Evolutionary conservation across 2,329 filamentous ascomycete genomes (phyloP), one percentile per base, ranked within the genome.

Genomic region (Xylaria sp.): DNA sequence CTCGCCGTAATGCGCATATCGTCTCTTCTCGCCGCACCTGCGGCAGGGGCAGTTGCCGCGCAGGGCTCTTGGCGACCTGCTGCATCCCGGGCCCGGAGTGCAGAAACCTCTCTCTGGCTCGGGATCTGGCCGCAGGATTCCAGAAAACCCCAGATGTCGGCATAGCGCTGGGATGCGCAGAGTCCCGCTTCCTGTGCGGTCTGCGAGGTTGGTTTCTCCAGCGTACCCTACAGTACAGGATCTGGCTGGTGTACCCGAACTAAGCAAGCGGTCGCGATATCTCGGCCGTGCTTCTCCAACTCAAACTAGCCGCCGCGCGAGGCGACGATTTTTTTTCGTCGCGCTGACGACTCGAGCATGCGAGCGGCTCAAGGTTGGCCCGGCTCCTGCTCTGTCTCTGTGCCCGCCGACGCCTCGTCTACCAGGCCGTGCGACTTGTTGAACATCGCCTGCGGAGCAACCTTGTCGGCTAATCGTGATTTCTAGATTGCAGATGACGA

Each of bases 401-500:
- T 54, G 23, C 31, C 25, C 17, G 31, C 15, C 49, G 15, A 31
- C n/a, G 23, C 43, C 19, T 27, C 44, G 6, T 40, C 54, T 35
- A 13, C n/a, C 35, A 13, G 13, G 44, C 19, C 17, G 27, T 53
- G 13, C 19, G 6, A 1, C 21, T 44, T 6, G 10, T 10, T 4
- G 7, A 15, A 19, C 21, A 13, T 21, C 17, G 2, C 8, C 9
- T n/a, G 23, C 17, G n/a, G 3, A 3, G 46, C 15, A 38, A 13
- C 8, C 21, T 23, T 15, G 33, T 29, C 15, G 11, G 25, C 67
- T 68, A 21, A 70, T 37, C 29, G 15, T 13, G 33, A 23, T 13
- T 11, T 11, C n/a, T 46, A 84, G 79, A 73, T 77, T 37, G 78
- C 84, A 67, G 84, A 86, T 55, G 69, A 74, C 29, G 85, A 87